Evolutionary conservation across 768 basidiomycete genomes (phyloP), one percentile per base, ranked within the genome.

Genomic region (Fibroporia radiculosa): DNA sequence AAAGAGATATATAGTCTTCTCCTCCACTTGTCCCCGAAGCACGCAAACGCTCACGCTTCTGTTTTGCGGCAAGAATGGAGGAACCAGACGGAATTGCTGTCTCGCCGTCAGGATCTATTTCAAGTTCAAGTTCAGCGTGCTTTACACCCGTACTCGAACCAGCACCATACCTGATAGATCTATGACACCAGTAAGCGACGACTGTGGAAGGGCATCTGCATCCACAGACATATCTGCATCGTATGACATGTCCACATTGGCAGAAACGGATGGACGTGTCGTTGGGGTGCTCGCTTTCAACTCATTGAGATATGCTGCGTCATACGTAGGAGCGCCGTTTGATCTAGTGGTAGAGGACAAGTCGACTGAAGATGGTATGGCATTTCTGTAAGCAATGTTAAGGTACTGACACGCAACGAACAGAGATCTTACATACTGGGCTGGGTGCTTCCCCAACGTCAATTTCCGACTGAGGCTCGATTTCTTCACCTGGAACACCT

Each of bases 1-100:
- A 79, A 13, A 93, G 62, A 0, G 90, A 88, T 19, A 93, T 85
- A 51, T 75, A 93, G 24, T 91, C 89, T 32, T 85, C 82, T 13
- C 27, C 33, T 65, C 58, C 66, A 7, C 68, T 54, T 7, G 63
- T 62, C 24, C 67, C 69, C 2, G 66, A 67, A 24, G 71, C 68
- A 14, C 84, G 75, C 14, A 88, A 52, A 22, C 79, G 77, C 48
- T 85, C 83, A 31, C 90, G 75, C 48, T 78, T 80, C 56, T 89
- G 82, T 59, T 80, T 90, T 8, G 85, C 87, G 8, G 76, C 74
- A 46, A 73, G 64, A 23, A 93, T 80, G 11, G 80, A 76, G 14
- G 84, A 81, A 48, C 80, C 78, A 4, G 84, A 76, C 4, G 81
- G 87, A 37, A 89, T 86, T 27, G 63, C 57, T 1, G 75, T 64